Evolutionary conservation across 2,329 filamentous ascomycete genomes (phyloP), one percentile per base, ranked within the genome.

Genomic region (Stachybotrys chlorohalonatus): DNA sequence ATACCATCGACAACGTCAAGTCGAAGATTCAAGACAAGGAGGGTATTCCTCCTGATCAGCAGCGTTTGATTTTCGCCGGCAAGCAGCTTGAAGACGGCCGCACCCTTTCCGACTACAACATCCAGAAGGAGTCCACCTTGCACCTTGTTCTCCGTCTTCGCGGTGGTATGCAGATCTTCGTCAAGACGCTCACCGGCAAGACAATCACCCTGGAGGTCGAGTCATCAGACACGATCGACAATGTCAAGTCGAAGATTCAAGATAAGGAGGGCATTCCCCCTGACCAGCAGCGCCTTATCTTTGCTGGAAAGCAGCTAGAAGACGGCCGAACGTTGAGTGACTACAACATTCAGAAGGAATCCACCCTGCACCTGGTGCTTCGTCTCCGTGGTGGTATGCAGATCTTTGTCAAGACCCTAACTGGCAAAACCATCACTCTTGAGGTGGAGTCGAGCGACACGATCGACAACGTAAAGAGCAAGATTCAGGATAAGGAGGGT

Each of bases 401-500:
- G 73, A 85, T 85, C 69, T 74, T 90, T 64, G 86, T 90, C 63
- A 90, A 90, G 80, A 90, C 87, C 5, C 73, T 96, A 57, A 96
- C 92, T 69, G 92, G 91, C 65, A 96, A 96, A 82, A 96, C 92
- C 49, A 96, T 96, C 67, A 96, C 91, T 2, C 77, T 95, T 7
- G 90, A 95, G 74, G 90, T 95, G 2, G 90, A 95, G 71, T 91
- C 87, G 0, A 88, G 83, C 2, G 91, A 96, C 67, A 96, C 91
- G 52, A 96, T 96, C 71, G 91, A 96, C 78, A 96, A 96, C 60
- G 92, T 96, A 51, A 96, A 96, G 84, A 85, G 81, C 54, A 97
- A 96, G 84, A 97, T 96, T 54, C 93, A 97, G 74, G 93, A 97
- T 69, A 96, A 97, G 84, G 92, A 97, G 75, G 93, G 93, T 49